Conservation (phyloP, 129 eudicot species). For the Centella asiatica region DNA sequence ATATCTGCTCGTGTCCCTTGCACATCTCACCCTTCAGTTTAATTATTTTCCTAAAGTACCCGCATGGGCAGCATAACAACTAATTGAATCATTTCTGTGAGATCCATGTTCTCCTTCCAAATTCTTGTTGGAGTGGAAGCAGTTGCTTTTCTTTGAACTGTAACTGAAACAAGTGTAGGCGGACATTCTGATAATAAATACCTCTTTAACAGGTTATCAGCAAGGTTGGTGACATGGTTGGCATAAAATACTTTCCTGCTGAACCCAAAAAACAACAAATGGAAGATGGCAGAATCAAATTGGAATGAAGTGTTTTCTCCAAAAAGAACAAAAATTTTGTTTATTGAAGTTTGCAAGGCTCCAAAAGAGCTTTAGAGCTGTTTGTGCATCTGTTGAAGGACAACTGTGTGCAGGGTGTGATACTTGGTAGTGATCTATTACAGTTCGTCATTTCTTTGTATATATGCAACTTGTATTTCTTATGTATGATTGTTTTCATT, state of each 20-base stretch:
- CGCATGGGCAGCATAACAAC: no score
- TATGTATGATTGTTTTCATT: no score
- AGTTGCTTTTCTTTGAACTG: no score
- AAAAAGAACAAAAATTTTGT: slow-evolving; percentile 6
- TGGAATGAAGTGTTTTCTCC: slow-evolving; percentile 16
- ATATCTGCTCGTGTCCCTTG: no score
- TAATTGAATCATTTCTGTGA: no score
- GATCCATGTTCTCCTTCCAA: no score
- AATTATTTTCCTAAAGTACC: no score
- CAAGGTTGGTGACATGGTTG: slow-evolving; percentile 83
- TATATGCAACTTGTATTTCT: slow-evolving; percentile 1
- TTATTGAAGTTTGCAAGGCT: slow-evolving; percentile 8
- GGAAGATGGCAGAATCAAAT: slow-evolving; percentile 55
- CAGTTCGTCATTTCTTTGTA: background rate
- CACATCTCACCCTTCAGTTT: no score
- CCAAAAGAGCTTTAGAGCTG: slow-evolving; percentile 15
- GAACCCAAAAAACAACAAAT: slow-evolving; percentile 76
- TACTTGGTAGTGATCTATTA: slow-evolving; percentile 4
- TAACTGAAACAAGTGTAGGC: no score
- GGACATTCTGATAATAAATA: no score
- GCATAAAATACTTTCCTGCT: slow-evolving; percentile 93
- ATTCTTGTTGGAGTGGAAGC: no score
- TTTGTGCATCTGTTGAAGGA: slow-evolving; percentile 2
- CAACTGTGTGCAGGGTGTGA: background rate
- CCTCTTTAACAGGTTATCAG: slow-evolving; percentile 62